phyloP scores from a whole-genome alignment of 163 green algal species.

The Volvox carteri region DNA sequence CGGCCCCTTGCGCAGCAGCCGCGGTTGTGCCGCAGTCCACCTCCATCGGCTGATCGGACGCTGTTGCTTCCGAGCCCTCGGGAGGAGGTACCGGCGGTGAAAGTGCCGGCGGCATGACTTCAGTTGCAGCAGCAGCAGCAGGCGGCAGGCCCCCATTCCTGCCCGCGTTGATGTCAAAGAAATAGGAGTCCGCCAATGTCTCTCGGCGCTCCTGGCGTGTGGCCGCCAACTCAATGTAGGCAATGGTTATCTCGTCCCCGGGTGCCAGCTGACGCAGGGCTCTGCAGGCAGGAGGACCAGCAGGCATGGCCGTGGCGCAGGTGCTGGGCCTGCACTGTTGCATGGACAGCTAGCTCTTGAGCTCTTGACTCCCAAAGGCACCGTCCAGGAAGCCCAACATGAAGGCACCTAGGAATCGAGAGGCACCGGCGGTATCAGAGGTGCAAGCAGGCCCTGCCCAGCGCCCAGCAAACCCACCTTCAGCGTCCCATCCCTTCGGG shows the following conservation, averaged over 20 bases:
- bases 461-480: too few relatives aligned
- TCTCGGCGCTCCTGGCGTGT: constrained; percentile 73
- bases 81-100: not conserved
- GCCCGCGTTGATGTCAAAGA: constrained; percentile 78
- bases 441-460: too few relatives aligned
- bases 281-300: too few relatives aligned
- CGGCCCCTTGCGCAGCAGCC: not conserved
- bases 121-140: too few relatives aligned
- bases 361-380: too few relatives aligned
- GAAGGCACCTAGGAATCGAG: too few relatives aligned
- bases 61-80: not conserved
- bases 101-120: not conserved
- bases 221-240: constrained; percentile 82
- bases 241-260: constrained; percentile 81
- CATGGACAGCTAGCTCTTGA: too few relatives aligned
- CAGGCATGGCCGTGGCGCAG: too few relatives aligned
- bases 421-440: too few relatives aligned
- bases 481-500: too few relatives aligned
- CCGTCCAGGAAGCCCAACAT: too few relatives aligned
- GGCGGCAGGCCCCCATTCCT: not conserved
- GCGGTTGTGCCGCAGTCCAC: not conserved
- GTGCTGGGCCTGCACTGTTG: too few relatives aligned
- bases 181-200: constrained; percentile 73
- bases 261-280: constrained; percentile 60
- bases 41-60: not conserved